Base-by-base conservation (phyloP, 441 rosid species). In the Populus tomentosa region DNA sequence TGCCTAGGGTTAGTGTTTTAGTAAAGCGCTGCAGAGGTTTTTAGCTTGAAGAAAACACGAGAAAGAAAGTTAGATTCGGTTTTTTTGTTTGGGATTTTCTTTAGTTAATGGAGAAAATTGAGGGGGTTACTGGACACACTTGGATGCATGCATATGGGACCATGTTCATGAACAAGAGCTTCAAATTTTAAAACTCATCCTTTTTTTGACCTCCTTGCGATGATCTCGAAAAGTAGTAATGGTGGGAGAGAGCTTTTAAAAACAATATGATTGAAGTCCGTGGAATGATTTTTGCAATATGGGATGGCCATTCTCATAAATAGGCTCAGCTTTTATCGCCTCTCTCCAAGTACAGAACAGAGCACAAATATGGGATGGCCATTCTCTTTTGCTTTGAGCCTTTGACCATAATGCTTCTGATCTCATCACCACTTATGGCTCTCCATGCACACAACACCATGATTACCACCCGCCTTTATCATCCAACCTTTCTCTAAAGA, bases 381-480 rank as follows among this genome's bases (percentile, higher is more conserved):
- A 36, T 5, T 73, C 73, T 81, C 84, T 79, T 77, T 81, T 79
- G 81, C 85, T 84, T 84, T 84, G 80, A 75, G 84, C 79, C 81
- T 84, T 87, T 88, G 90, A 87, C 94, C 90, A 83, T 79, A 36
- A 65, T 68, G 36, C 63, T 30, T 79, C 84, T 81, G 81, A 84
- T 76, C 79, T 77, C 79, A 79, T 71, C 79, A 73, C 7, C 81
- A 84, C 79, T 63, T 78, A 26, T 81, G 79, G 84, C 86, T 89
- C 87, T 76, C 86, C 70, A 82, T 80, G 75, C 82, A 84, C 90
- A 77, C 81, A 82, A 82, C 92, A 91, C 80, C 85, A 88, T 89
- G 89, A 89, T 94, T 90, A 64, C 95, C 63, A 53, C 67, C 74
- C 30, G 63, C 71, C 32, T 69, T 69, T 78, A 68, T 78, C 72